phyloP scores from a whole-genome alignment of 2,329 filamentous ascomycete genomes.

The Penicillium frequentans region DNA sequence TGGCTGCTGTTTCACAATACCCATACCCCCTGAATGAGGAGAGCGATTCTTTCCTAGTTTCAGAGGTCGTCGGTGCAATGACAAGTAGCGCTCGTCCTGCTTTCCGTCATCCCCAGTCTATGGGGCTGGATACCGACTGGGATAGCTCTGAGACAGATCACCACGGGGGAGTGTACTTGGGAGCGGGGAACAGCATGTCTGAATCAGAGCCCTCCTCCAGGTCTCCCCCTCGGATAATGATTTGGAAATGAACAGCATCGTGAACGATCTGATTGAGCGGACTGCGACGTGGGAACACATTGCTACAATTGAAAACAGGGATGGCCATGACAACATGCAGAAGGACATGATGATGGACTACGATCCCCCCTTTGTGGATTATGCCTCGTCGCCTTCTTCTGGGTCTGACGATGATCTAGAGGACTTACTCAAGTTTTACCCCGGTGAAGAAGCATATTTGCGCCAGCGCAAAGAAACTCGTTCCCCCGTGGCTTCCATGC shows the following conservation, averaged over 20 bases:
- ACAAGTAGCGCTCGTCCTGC: conserved; percentile 6
- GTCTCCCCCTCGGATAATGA: conserved; percentile 13
- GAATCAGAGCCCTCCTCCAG: conserved; percentile 23
- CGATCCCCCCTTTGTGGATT: conserved; percentile 20
- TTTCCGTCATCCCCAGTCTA: not conserved
- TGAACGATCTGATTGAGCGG: conserved; percentile 20
- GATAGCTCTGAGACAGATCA: not conserved
- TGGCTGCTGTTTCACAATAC: conserved; percentile 31
- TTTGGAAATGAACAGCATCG: conserved; percentile 17
- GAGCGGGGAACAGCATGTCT: not conserved
- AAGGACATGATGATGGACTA: conserved; percentile 27
- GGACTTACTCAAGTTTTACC: conserved; percentile 36
- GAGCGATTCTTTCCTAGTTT: conserved; percentile 20
- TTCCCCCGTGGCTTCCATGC: conserved; percentile 9
- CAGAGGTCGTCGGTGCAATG: conserved; percentile 32
- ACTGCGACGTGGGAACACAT: conserved; percentile 15
- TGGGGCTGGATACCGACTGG: not conserved
- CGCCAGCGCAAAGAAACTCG: conserved; percentile 12
- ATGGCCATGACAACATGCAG: conserved; percentile 17
- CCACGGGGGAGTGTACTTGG: not conserved
- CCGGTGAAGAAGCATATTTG: conserved; percentile 25
- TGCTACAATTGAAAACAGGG: conserved; percentile 21
- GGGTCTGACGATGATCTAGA: conserved; percentile 29
- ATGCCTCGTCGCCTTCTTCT: conserved; percentile 12
- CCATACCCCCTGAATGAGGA: conserved; percentile 22